Base-by-base conservation (phyloP, 805 yeast genomes). In the Myxozyma nipponensis region DNA sequence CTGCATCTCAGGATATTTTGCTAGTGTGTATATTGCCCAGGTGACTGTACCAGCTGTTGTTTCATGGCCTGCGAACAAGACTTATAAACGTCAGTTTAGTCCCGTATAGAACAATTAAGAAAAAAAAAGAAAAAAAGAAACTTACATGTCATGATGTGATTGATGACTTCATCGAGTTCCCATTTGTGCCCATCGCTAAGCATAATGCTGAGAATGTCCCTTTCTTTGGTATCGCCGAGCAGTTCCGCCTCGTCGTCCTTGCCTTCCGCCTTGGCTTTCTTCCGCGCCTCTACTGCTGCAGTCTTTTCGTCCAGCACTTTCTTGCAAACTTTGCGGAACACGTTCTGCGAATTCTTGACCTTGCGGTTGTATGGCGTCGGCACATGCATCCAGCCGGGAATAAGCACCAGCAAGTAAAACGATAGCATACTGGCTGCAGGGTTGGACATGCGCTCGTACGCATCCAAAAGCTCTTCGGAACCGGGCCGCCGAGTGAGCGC, bases 11-110 rank as follows among this genome's bases (percentile, higher is more conserved):
- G 44, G 49, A 30, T 53, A 46, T 32, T 46, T 38, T 6, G 52
- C 49, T 22, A 53, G 35, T 13, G 43, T 34, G n/a, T 32, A 32
- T 6, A 43, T 6, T 3, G 57, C 54, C 48, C 46, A 49, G 15
- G 54, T 21, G 4, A 40, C 13, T 3, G 54, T 44, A 19, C 41
- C 46, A 3, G 57, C 47, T 3, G 57, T 49, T 5, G 57, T 53
- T 42, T 53, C 57, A 41, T 53, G 57, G 24, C 57, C 57, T 10
- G 57, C 57, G 25, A 52, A 39, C 3, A 52, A 36, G 17, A 47
- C 50, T n/a, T n/a, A n/a, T 47, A 40, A 18, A 4, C 17, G 21
- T 3, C 22, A 15, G 19, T 19, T 18, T 26, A 15, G 25, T 15
- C 25, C 19, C n/a, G n/a, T n/a, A n/a, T n/a, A n/a, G n/a, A n/a